Evolutionary conservation across 192 early-diverging fungal species (phyloP).

Genomic region (Linnemannia schmuckeri): DNA sequence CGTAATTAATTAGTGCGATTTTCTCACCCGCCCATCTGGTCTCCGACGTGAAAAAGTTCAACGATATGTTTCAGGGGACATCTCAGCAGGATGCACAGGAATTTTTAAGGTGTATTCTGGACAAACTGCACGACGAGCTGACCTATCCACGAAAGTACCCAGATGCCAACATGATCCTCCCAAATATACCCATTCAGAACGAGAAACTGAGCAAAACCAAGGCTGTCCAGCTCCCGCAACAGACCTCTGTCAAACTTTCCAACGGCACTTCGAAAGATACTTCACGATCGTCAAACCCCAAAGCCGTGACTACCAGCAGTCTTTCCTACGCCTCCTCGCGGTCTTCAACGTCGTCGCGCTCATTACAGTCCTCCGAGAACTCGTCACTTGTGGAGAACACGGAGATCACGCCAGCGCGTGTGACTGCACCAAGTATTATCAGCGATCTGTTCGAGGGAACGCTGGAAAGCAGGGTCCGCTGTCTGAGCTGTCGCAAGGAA

Average conservation of each 20-base stretch:
- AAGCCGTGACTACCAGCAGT: constrained; percentile 32
- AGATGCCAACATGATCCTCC: not conserved
- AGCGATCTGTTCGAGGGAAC: constrained; percentile 59
- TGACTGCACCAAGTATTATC: constrained; percentile 49
- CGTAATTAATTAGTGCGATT: constrained; percentile 32
- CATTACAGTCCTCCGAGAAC: constrained; percentile 36
- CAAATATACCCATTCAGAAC: constrained; percentile 32
- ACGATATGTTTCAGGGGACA: constrained; percentile 53
- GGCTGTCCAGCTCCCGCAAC: constrained; percentile 5
- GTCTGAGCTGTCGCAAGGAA: constrained; percentile 54
- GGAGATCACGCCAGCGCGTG: constrained; percentile 49
- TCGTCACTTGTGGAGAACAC: constrained; percentile 43
- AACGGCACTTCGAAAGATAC: constrained; percentile 13
- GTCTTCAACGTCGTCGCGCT: constrained; percentile 42
- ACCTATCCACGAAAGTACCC: constrained; percentile 45
- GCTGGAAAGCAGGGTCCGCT: constrained; percentile 51
- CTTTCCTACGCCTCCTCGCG: constrained; percentile 42
- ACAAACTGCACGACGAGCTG: constrained; percentile 58
- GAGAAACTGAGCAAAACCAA: constrained; percentile 22
- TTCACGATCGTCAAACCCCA: constrained; percentile 1
- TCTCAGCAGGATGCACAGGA: constrained; percentile 59
- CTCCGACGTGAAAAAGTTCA: constrained; percentile 53
- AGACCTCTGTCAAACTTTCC: not conserved
- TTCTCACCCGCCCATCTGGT: constrained; percentile 47
- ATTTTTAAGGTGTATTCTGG: constrained; percentile 57